Percentiles rank a stretch among this genome's conserved stretches.
Conservation (phyloP, 495 filamentous ascomycete genomes). For the Penicillium steckii region DNA sequence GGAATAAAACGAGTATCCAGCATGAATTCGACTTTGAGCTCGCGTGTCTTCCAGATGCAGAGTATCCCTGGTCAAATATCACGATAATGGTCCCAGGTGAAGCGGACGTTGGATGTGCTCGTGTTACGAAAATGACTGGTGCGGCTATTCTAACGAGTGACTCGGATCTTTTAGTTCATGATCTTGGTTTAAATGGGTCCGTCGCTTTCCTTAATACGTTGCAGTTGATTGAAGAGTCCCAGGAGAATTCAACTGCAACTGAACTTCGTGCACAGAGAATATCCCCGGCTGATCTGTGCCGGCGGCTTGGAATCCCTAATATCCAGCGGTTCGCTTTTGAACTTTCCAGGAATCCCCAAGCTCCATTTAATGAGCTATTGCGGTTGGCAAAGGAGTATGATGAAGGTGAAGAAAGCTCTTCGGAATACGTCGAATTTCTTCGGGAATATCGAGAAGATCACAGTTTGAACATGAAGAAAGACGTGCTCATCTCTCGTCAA, state of each 20-base stretch:
- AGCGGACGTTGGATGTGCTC: constrained; percentile 68
- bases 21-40: constrained; percentile 6
- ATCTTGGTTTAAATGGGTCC: constrained; percentile 55
- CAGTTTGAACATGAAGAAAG: neutral
- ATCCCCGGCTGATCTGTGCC: constrained; percentile 32
- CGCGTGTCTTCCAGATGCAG: constrained; percentile 1
- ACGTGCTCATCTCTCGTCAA: neutral
- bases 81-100: constrained; percentile 65
- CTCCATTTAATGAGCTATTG: constrained; percentile 31
- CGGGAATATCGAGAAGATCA: constrained; percentile 37
- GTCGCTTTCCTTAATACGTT: constrained; percentile 59
- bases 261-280: constrained; percentile 39
- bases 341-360: constrained; percentile 23
- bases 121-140: constrained; percentile 47
- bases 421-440: constrained; percentile 41
- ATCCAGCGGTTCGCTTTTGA: constrained; percentile 38
- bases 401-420: constrained; percentile 3
- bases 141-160: constrained; percentile 64
- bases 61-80: constrained; percentile 46
- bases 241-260: constrained; percentile 11
- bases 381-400: constrained; percentile 23
- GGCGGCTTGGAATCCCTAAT: constrained; percentile 34
- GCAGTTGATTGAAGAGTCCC: constrained; percentile 19
- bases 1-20: constrained; percentile 27
- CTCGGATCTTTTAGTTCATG: constrained; percentile 71